Evolutionary conservation across 2,329 filamentous ascomycete species (phyloP).

Genomic region (Fusarium avenaceum): DNA sequence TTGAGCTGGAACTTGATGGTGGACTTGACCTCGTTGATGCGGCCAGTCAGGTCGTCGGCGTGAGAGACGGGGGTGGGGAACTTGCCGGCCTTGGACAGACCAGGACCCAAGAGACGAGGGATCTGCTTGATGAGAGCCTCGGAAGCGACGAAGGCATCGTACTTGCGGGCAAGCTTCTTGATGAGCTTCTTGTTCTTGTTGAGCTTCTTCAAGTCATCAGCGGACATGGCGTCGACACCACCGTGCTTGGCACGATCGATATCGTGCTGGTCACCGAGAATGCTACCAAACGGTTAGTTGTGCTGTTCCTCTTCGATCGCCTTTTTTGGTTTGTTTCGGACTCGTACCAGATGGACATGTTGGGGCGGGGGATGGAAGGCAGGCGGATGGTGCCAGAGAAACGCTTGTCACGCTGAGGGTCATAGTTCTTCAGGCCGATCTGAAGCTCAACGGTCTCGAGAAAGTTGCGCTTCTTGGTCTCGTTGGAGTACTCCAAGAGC

Average conservation of each 20-base stretch:
- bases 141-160: slow-evolving; percentile 98
- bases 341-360: slow-evolving; percentile 81
- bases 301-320: not conserved
- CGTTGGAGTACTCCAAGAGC: slow-evolving; percentile 91
- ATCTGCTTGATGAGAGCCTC: slow-evolving; percentile 99
- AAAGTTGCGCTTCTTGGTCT: slow-evolving; percentile 99
- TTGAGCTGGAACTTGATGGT: slow-evolving; percentile 99
- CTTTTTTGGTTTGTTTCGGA: not conserved
- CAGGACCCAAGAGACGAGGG: slow-evolving; percentile 97
- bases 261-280: slow-evolving; percentile 87
- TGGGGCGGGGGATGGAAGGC: slow-evolving; percentile 89
- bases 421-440: slow-evolving; percentile 98
- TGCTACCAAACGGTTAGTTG: slow-evolving; percentile 55
- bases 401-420: slow-evolving; percentile 99
- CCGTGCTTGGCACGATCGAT: slow-evolving; percentile 99
- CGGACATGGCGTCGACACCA: slow-evolving; percentile 97
- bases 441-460: slow-evolving; percentile 92
- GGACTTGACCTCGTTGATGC: slow-evolving; percentile 99
- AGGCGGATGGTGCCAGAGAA: slow-evolving; percentile 99
- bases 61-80: slow-evolving; percentile 99
- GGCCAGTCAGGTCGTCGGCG: slow-evolving; percentile 90
- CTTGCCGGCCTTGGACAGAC: slow-evolving; percentile 99
- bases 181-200: slow-evolving; percentile 99
- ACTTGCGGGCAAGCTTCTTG: slow-evolving; percentile 99
- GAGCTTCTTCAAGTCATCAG: slow-evolving; percentile 99